These are phyloP conservation scores for Trichoderma breve DNA, from an alignment of 2,329 filamentous ascomycete species.

Conservation along the genomic window DNA sequence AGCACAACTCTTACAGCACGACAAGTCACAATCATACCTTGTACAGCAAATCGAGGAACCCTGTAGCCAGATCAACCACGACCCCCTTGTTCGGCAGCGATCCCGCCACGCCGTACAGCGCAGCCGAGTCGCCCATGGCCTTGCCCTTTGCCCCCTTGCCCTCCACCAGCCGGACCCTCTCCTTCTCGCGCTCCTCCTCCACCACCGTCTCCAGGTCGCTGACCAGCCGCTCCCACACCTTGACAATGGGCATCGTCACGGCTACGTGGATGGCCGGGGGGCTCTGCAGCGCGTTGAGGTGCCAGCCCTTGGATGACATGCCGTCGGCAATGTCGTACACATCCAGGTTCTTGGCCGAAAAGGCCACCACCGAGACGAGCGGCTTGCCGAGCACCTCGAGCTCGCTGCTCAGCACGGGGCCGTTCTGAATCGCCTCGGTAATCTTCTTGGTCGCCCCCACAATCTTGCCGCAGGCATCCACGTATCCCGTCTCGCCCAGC, in stretches of 20 bases:
- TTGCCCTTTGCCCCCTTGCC: conserved; percentile 65
- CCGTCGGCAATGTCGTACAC: conserved; percentile 93
- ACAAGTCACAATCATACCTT: conserved; percentile 59
- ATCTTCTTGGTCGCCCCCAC: conserved; percentile 85
- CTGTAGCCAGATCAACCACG: conserved; percentile 83
- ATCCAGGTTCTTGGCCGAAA: conserved; percentile 78
- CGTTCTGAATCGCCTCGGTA: conserved; percentile 67
- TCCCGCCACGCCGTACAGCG: conserved; percentile 91
- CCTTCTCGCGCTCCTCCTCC: conserved; percentile 76
- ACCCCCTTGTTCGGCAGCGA: conserved; percentile 94
- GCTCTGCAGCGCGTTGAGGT: conserved; percentile 89
- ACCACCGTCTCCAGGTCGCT: conserved; percentile 66
- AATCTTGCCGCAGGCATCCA: conserved; percentile 82
- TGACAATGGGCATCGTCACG: conserved; percentile 82
- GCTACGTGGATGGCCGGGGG: conserved; percentile 92
- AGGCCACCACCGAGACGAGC: conserved; percentile 86
- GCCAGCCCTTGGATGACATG: conserved; percentile 85
- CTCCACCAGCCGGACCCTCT: conserved; percentile 67
- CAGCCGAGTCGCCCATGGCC: conserved; percentile 75
- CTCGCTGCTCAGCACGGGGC: conserved; percentile 66
- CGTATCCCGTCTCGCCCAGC: conserved; percentile 83
- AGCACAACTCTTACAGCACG: not conserved
- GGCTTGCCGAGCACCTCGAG: conserved; percentile 81
- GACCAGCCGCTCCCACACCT: conserved; percentile 76
- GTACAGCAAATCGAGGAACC: conserved; percentile 90